Evolutionary conservation across 352 stramenopile genomes (phyloP).

Genomic region (Discostella stelligera): DNA sequence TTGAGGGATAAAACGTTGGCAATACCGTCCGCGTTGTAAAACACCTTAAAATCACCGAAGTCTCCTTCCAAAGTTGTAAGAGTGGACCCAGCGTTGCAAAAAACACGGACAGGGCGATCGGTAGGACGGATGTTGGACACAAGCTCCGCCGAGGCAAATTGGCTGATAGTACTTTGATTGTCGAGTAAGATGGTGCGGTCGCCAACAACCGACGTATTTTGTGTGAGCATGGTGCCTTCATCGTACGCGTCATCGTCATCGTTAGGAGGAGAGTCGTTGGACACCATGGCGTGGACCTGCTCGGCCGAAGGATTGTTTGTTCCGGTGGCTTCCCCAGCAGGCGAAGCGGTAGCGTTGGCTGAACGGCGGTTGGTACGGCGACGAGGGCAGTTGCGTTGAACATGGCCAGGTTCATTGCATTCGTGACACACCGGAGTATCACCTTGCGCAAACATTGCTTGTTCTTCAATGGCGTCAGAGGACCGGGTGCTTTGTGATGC

Average conservation of each 20-base stretch:
- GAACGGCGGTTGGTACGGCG: not conserved
- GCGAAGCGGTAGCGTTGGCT: not conserved
- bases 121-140: not conserved
- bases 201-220: not conserved
- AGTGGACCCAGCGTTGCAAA: not conserved
- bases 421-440: not conserved
- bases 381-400: not conserved
- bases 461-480: not conserved
- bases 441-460: not conserved
- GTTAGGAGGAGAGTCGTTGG: not conserved
- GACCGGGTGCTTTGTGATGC: not conserved
- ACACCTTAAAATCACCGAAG: not conserved
- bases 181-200: not conserved
- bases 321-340: not conserved
- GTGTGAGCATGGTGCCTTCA: not conserved
- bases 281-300: not conserved
- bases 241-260: not conserved
- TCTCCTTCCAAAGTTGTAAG: not conserved
- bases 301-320: not conserved
- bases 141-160: not conserved
- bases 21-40: not conserved
- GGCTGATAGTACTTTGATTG: not conserved
- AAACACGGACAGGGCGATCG: not conserved
- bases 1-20: not conserved
- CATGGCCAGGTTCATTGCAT: not conserved